phyloP scores from a whole-genome alignment of 768 basidiomycete species.

The Basidioascus undulatus region DNA sequence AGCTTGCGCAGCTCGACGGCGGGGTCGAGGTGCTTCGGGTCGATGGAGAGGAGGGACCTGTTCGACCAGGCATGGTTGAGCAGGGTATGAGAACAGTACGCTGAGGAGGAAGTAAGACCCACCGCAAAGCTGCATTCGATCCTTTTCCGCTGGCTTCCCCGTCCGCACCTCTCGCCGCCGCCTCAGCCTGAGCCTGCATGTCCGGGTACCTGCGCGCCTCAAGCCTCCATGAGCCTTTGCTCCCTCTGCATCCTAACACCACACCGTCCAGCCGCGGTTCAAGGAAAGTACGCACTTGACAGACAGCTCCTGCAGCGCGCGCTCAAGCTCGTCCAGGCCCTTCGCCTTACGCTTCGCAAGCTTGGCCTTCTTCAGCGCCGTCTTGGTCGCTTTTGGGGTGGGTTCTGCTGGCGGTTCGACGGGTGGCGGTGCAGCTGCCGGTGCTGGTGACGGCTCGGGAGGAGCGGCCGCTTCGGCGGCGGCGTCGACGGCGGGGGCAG shows the following conservation, averaged over 20 bases:
- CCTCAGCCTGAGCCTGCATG: not conserved
- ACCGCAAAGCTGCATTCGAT: not conserved
- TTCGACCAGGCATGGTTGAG: not conserved
- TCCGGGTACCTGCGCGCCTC: not conserved
- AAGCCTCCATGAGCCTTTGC: too few relatives aligned
- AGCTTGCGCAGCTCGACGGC: constrained; percentile 81
- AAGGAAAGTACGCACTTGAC: constrained; percentile 28
- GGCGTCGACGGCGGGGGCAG: not conserved
- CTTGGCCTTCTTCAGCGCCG: constrained; percentile 39
- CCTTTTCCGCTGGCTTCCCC: not conserved
- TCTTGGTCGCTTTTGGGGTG: constrained; percentile 11
- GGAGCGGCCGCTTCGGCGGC: not conserved
- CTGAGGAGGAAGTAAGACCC: not conserved
- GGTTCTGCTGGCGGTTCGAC: not conserved
- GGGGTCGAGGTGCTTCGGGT: constrained; percentile 52
- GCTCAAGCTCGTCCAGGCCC: constrained; percentile 49
- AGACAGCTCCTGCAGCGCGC: constrained; percentile 61
- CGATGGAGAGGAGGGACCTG: constrained; percentile 42
- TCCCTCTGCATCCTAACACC: constrained; percentile 23
- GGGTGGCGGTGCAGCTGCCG: not conserved
- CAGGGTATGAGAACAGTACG: not conserved
- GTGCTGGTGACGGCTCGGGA: not conserved
- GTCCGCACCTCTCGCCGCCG: not conserved
- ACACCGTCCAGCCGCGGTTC: constrained; percentile 8
- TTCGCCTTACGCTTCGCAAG: constrained; percentile 28